Evolutionary conservation across 306 rosid species (phyloP).

Genomic region (Vachellia pachyceras): DNA sequence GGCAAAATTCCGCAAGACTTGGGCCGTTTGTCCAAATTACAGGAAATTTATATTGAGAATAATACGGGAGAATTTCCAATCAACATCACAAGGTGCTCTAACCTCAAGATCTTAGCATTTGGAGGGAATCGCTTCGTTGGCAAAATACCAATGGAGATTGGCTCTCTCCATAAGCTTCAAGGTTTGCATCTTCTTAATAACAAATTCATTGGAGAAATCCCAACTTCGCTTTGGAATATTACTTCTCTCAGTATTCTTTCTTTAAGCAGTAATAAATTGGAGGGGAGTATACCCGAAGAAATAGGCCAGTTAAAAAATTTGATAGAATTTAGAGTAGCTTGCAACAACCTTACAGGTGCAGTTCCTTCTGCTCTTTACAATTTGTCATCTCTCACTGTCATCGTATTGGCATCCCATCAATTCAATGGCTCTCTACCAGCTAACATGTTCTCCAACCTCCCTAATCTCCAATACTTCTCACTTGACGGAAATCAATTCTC

Average conservation of each 20-base stretch:
- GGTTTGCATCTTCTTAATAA: too few species aligned
- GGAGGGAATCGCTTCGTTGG: too few species aligned
- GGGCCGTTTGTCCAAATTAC: too few species aligned
- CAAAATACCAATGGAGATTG: too few species aligned
- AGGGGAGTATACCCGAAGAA: slow-evolving; percentile 12
- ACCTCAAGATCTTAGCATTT: too few species aligned
- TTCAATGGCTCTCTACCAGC: slow-evolving; percentile 24
- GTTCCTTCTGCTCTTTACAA: neutral
- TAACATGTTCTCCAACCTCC: neutral
- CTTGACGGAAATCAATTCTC: neutral
- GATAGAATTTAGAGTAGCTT: fast-evolving
- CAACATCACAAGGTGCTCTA: too few species aligned
- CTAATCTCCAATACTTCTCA: neutral
- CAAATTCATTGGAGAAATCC: neutral
- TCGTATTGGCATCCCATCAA: neutral
- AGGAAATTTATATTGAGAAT: too few species aligned
- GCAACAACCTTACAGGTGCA: neutral
- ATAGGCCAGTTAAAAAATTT: slow-evolving; percentile 1
- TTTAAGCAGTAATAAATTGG: neutral
- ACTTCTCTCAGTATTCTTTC: neutral
- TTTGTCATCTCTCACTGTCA: neutral
- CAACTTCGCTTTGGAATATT: slow-evolving; percentile 1
- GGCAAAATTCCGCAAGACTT: too few species aligned
- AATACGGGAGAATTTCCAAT: too few species aligned
- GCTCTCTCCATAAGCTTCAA: too few species aligned